Base-by-base conservation (phyloP, 805 yeast genomes). In the Ogataea populi-albae region DNA sequence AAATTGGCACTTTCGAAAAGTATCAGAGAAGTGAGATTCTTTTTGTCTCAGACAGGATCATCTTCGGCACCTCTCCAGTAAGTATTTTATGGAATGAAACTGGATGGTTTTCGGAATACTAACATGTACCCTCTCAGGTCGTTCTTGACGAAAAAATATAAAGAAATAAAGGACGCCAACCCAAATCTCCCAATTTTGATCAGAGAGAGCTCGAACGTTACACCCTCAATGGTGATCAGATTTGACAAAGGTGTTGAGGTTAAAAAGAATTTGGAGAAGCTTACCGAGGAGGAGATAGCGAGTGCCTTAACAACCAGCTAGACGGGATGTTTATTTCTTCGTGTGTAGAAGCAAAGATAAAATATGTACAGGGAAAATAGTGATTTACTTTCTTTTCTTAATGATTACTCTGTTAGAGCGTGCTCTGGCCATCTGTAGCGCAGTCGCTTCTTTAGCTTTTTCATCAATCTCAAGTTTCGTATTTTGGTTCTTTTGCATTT, bases 1-100 rank as follows among this genome's bases (percentile, higher is more conserved):
- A 48, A 45, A 31, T 23, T 47, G 22, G 52, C 49, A 27, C 35
- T 59, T 23, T 75, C 80, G n/a, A 58, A 64, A 22, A 73, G 84
- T 8, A 71, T 86, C 46, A 84, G 71, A 57, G 95, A 86, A 68
- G 69, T 86, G 54, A 75, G 95, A 61, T 82, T 85, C 64, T 87
- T 86, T 55, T 69, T 86, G 46, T 81, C 87, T 21, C 93, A 83
- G 61, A 71, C 81, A n/a, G 83, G 84, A n/a, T 76, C 77, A 44
- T 76, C 86, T 4, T 76, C 89, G 10, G 69, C 66, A 7, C 77
- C 83, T 6, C 66, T 85, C 50, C 77, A 72, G 77, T 46, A 36
- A 34, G 50, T 46, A 18, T 15, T 10, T 4, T 11, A 8, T n/a
- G n/a, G n/a, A n/a, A 12, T 16, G n/a, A 6, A 18, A 11, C 26